Percentiles rank a stretch among this genome's conserved stretches.
These are phyloP conservation scores for Carex sylvatica DNA, from an alignment of 202 grass and related monocot species.

Conservation along the genomic window DNA sequence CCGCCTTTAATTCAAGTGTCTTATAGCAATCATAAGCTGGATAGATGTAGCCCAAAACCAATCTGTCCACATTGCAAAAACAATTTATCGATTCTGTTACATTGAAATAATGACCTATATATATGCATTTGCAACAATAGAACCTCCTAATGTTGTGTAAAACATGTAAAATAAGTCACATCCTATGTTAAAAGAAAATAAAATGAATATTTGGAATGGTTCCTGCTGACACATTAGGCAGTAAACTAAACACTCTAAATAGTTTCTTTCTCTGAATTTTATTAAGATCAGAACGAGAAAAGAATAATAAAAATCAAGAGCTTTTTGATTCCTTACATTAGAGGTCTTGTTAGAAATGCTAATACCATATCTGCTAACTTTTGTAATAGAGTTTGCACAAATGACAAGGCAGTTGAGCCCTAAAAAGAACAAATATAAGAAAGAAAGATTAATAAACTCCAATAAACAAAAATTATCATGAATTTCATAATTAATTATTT, in stretches of 20 bases:
- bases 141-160: background rate
- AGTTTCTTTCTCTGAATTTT: background rate
- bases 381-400: background rate
- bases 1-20: constrained; percentile 74
- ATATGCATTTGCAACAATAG: background rate
- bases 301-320: background rate
- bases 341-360: constrained; percentile 47
- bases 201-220: background rate
- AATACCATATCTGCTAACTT: constrained; percentile 45
- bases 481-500: constrained; percentile 11
- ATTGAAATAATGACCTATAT: background rate
- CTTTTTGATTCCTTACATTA: constrained; percentile 41
- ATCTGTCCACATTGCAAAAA: constrained; percentile 32
- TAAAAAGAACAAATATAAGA: background rate
- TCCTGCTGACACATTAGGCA: background rate
- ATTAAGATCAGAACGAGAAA: background rate
- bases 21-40: constrained; percentile 98
- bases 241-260: background rate
- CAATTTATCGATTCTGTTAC: background rate
- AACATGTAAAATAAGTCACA: background rate
- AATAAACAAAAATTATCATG: background rate
- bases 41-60: constrained; percentile 79
- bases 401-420: background rate
- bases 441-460: background rate
- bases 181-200: background rate